A percentile compares a stretch with the other conserved stretches of the same genome.
Conservation (phyloP, 75 land plant species). For the Larix kaempferi region DNA sequence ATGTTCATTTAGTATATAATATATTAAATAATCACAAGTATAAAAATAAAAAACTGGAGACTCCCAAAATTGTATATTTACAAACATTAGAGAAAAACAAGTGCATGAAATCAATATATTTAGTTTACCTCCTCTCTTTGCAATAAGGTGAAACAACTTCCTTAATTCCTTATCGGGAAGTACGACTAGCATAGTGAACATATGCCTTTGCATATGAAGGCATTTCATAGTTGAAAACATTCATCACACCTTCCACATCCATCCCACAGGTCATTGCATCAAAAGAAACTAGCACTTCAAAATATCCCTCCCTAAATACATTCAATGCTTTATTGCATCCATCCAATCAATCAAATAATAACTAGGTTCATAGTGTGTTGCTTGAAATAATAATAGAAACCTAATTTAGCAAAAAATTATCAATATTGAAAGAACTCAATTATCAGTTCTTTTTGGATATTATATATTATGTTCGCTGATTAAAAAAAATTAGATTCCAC, state of each 20-base stretch:
- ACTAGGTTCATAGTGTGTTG: background rate
- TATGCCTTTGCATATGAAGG: conserved; percentile 84
- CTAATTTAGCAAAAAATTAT: background rate
- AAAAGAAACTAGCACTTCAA: conserved; percentile 80
- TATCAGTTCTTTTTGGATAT: too few species aligned
- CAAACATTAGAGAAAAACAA: too few species aligned
- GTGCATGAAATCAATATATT: too few species aligned
- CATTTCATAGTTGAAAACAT: conserved; percentile 89
- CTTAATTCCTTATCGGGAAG: conserved; percentile 87
- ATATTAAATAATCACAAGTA: too few species aligned
- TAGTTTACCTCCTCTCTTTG: conserved; percentile 61
- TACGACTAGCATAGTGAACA: conserved; percentile 93
- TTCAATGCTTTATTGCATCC: conserved; percentile 70
- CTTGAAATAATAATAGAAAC: background rate
- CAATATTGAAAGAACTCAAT: background rate
- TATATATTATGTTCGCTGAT: background rate
- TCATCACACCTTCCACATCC: conserved; percentile 93
- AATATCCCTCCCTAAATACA: conserved; percentile 63
- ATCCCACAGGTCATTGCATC: conserved; percentile 99
- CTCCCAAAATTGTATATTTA: too few species aligned
- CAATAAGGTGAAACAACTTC: conserved; percentile 79
- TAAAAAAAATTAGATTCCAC: background rate
- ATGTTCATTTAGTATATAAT: too few species aligned
- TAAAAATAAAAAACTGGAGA: too few species aligned
- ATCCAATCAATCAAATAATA: background rate